Conservation (phyloP, 1,139 yeast species). For the Kodamaea arcana region DNA sequence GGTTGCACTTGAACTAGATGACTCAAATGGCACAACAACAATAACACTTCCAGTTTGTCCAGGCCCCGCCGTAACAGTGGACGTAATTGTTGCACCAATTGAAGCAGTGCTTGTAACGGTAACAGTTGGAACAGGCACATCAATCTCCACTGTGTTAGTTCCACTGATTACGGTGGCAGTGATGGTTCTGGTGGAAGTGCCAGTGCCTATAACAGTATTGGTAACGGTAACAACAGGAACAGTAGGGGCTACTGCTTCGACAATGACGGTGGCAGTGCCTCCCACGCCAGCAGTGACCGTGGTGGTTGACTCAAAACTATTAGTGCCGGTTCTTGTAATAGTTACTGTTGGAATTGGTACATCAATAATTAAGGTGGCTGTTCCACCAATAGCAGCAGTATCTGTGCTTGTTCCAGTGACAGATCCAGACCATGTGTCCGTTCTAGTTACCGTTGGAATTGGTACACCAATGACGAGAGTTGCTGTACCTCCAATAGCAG, state of each 20-base stretch:
- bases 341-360: constrained; percentile 2
- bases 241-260: constrained; percentile 13
- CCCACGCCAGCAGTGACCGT: constrained; percentile 7
- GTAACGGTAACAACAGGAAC: constrained; percentile 12
- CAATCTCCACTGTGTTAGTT: constrained; percentile 1
- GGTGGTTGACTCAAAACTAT: constrained; percentile 3
- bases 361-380: constrained; percentile 1
- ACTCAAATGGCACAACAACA: constrained; percentile 12
- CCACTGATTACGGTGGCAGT: constrained; percentile 4
- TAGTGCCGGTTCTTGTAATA: constrained; percentile 2
- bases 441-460: constrained; percentile 1
- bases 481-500: constrained; percentile 1
- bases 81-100: constrained; percentile 1
- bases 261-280: constrained; percentile 13
- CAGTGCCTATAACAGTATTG: constrained; percentile 9
- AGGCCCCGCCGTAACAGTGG: constrained; percentile 7
- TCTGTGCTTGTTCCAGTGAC: neutral
- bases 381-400: constrained; percentile 1
- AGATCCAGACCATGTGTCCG: neutral
- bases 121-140: constrained; percentile 2
- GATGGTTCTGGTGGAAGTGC: constrained; percentile 9
- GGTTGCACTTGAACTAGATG: constrained; percentile 6
- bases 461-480: constrained; percentile 1
- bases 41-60: constrained; percentile 13
- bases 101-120: constrained; percentile 2